Evolutionary conservation across 2,329 filamentous ascomycete species (phyloP).

Genomic region (Neonectria neomacrospora): DNA sequence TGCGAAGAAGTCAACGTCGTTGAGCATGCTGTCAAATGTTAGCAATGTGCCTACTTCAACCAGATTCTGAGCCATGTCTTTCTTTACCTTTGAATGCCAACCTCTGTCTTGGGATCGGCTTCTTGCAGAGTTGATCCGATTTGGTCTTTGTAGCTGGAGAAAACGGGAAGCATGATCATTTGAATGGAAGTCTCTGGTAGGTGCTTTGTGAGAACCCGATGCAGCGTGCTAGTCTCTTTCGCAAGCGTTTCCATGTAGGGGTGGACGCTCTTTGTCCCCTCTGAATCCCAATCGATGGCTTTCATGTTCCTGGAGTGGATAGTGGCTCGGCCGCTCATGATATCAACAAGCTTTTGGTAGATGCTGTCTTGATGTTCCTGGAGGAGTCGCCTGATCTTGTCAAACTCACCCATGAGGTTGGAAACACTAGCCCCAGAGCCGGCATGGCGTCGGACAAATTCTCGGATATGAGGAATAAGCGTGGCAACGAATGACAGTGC

Average conservation of each 20-base stretch:
- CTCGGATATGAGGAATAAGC: constrained; percentile 88
- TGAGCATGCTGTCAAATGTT: constrained; percentile 70
- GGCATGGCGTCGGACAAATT: constrained; percentile 85
- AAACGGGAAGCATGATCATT: constrained; percentile 89
- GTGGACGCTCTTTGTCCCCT: constrained; percentile 59
- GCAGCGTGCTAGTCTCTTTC: constrained; percentile 86
- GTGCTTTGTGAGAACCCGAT: constrained; percentile 85
- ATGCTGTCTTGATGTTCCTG: constrained; percentile 93
- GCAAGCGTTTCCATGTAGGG: constrained; percentile 87
- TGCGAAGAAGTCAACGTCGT: constrained; percentile 79
- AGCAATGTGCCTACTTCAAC: constrained; percentile 10
- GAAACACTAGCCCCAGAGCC: constrained; percentile 63
- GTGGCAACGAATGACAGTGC: constrained; percentile 88
- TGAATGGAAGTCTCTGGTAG: constrained; percentile 79
- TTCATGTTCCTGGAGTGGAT: constrained; percentile 80
- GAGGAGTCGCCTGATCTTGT: constrained; percentile 83
- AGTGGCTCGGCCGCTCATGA: constrained; percentile 83
- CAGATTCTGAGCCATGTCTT: constrained; percentile 20
- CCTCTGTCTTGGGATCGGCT: constrained; percentile 71
- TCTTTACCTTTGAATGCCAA: constrained; percentile 77
- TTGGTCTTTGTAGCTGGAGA: constrained; percentile 82
- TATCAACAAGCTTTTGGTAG: constrained; percentile 92
- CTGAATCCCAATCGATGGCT: constrained; percentile 77
- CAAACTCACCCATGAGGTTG: constrained; percentile 81
- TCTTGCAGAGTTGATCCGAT: constrained; percentile 77